Conservation (phyloP, 805 yeast genomes). For the Zygosaccharomyces bisporus region DNA sequence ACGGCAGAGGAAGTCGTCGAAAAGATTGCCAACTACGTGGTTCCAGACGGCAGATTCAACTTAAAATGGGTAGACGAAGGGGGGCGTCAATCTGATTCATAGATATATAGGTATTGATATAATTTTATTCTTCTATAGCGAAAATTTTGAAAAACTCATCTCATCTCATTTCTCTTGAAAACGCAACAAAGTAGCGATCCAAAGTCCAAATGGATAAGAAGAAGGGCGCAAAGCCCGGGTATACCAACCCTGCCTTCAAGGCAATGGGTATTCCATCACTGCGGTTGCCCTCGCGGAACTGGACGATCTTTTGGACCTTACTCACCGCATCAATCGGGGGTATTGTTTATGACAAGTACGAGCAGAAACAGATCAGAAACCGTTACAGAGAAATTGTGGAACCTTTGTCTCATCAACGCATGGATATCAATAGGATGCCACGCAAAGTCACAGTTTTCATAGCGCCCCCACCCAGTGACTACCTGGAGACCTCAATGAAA, state of each 20-base stretch:
- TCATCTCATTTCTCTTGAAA: neutral
- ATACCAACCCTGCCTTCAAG: conserved; percentile 67
- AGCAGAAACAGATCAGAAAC: conserved; percentile 62
- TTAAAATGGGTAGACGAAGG: conserved; percentile 56
- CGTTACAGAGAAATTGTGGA: conserved; percentile 62
- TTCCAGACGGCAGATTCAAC: conserved; percentile 71
- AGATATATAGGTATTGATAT: conserved; percentile 1
- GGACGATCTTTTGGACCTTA: conserved; percentile 85
- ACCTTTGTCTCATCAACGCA: conserved; percentile 46
- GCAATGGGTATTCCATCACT: conserved; percentile 81
- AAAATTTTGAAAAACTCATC: conserved; percentile 4
- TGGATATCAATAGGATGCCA: conserved; percentile 51
- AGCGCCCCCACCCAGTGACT: conserved; percentile 97
- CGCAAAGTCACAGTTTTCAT: conserved; percentile 77
- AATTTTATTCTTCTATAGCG: neutral
- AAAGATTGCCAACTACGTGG: conserved; percentile 54
- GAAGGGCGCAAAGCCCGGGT: conserved; percentile 18
- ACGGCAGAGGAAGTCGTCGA: conserved; percentile 65
- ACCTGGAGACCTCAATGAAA: conserved; percentile 65
- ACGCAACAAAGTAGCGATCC: neutral
- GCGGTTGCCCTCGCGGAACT: conserved; percentile 83
- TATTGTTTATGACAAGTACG: conserved; percentile 68
- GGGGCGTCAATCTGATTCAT: neutral
- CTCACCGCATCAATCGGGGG: conserved; percentile 69
- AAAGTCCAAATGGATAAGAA: conserved; percentile 3